Percentiles rank a stretch among this genome's conserved stretches.
These are phyloP conservation scores for Paramecium bursaria DNA, from an alignment of 73 alveolate genomes.

Conservation along the genomic window DNA sequence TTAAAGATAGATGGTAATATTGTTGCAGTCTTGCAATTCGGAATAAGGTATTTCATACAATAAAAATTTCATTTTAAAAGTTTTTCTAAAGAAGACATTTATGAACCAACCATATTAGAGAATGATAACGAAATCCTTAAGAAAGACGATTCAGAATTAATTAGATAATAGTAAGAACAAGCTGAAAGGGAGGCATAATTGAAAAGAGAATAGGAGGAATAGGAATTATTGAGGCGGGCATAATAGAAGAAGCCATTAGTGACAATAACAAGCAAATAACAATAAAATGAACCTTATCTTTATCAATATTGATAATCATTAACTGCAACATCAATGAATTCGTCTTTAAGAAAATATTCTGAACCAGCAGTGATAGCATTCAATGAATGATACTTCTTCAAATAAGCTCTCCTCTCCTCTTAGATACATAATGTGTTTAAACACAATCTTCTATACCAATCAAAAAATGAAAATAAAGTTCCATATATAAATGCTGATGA, in stretches of 20 bases:
- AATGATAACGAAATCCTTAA: conserved; percentile 27
- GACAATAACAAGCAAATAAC: no score
- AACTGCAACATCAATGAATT: conserved; percentile 19
- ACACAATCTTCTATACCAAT: conserved; percentile 28
- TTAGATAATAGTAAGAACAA: conserved; percentile 20
- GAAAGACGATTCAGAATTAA: conserved; percentile 43
- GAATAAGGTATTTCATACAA: not conserved
- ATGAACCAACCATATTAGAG: conserved; percentile 10
- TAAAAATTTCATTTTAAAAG: not conserved
- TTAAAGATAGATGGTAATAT: conserved; percentile 1
- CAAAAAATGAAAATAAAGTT: conserved; percentile 9
- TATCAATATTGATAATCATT: conserved; percentile 50
- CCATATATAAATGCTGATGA: conserved; percentile 5
- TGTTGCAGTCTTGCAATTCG: conserved; percentile 3
- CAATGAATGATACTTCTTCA: not conserved
- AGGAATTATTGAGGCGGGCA: not conserved
- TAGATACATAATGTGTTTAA: conserved; percentile 17
- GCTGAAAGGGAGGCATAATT: not conserved
- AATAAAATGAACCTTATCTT: no score
- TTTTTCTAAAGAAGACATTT: not conserved
- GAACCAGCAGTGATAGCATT: conserved; percentile 22
- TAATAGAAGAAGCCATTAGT: no score
- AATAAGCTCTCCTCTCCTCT: conserved; percentile 4
- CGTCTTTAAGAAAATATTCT: conserved; percentile 21
- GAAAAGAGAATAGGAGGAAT: not conserved